A percentile compares a stretch with the other conserved stretches of the same genome.
Evolutionary conservation across 2,329 filamentous ascomycete genomes (phyloP).

Genomic region (Penicillium sp.): DNA sequence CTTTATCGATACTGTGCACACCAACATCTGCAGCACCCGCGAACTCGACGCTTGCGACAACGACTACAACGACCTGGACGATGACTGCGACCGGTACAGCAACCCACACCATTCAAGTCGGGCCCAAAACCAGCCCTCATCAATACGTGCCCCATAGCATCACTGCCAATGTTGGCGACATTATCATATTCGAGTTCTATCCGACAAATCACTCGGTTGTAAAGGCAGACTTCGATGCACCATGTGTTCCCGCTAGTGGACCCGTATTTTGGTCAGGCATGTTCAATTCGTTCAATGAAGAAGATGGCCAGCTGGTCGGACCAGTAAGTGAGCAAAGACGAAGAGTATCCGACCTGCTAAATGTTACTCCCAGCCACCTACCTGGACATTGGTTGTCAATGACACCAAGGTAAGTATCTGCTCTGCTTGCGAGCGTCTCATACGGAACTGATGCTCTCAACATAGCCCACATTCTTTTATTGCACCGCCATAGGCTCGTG

Average conservation of each 20-base stretch:
- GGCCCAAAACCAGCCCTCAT: slow-evolving; percentile 30
- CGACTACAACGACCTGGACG: slow-evolving; percentile 3
- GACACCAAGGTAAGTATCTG: slow-evolving; percentile 47
- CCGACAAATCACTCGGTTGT: slow-evolving; percentile 64
- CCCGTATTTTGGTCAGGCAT: slow-evolving; percentile 31
- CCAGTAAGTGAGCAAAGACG: slow-evolving; percentile 20
- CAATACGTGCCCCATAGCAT: slow-evolving; percentile 31
- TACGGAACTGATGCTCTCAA: not conserved
- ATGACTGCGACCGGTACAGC: slow-evolving; percentile 17
- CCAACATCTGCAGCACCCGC: not conserved
- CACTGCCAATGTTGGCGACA: slow-evolving; percentile 32
- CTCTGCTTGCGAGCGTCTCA: not conserved
- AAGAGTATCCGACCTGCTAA: not conserved
- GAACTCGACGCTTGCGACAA: not conserved
- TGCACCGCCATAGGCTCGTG: slow-evolving; percentile 68
- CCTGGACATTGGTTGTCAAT: slow-evolving; percentile 51
- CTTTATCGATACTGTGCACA: slow-evolving; percentile 1
- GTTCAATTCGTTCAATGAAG: slow-evolving; percentile 49
- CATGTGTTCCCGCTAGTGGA: slow-evolving; percentile 57
- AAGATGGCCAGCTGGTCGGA: slow-evolving; percentile 42
- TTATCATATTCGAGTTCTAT: slow-evolving; percentile 58
- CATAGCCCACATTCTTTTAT: slow-evolving; percentile 64
- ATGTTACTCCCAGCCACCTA: slow-evolving; percentile 30
- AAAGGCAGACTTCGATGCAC: slow-evolving; percentile 56
- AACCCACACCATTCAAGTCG: slow-evolving; percentile 37